Conservation (phyloP, 192 early-diverging fungal genomes). For the Podila clonocystis region DNA sequence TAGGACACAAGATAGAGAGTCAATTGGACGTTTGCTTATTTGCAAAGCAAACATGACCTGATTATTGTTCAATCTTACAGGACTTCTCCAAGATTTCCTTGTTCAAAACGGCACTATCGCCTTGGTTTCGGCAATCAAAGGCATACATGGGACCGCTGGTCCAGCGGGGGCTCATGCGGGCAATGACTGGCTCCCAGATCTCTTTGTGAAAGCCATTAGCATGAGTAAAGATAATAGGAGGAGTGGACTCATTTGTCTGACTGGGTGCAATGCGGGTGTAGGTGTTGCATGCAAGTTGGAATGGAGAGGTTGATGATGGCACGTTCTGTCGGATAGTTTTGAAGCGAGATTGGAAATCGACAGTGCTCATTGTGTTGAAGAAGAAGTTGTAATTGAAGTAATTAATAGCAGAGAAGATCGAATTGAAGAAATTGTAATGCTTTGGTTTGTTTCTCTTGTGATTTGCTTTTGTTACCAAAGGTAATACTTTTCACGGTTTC, state of each 20-base stretch:
- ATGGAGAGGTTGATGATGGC: slow-evolving; percentile 17
- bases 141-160: slow-evolving; percentile 53
- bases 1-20: neutral
- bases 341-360: slow-evolving; percentile 25
- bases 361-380: neutral
- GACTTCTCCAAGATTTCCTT: slow-evolving; percentile 42
- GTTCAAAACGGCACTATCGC: slow-evolving; percentile 65
- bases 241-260: neutral
- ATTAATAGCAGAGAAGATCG: neutral
- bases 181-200: slow-evolving; percentile 62
- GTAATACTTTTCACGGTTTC: too few species aligned
- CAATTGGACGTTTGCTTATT: neutral
- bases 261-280: slow-evolving; percentile 10
- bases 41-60: neutral
- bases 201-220: slow-evolving; percentile 73
- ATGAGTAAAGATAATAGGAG: slow-evolving; percentile 60
- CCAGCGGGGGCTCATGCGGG: slow-evolving; percentile 23
- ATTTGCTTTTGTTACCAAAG: too few species aligned
- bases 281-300: slow-evolving; percentile 31
- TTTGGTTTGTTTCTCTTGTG: neutral
- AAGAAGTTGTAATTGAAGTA: neutral
- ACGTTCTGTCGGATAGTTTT: slow-evolving; percentile 14
- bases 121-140: slow-evolving; percentile 66
- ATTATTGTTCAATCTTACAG: slow-evolving; percentile 27
- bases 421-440: neutral